Evolutionary conservation across 129 eudicot species (phyloP).

Genomic region (Pulicaria dysenterica): DNA sequence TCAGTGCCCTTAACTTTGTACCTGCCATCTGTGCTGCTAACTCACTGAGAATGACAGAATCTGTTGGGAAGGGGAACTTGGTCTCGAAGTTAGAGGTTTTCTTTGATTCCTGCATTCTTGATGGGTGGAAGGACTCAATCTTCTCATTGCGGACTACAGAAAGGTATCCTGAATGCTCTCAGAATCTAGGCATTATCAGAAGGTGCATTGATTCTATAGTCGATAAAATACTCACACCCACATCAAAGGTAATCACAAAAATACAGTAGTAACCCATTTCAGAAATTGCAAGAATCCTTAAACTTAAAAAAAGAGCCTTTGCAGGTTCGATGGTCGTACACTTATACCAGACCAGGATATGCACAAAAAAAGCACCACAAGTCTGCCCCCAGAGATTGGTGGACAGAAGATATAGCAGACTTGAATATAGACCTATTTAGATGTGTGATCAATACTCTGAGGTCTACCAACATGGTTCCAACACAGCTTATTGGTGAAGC

Average conservation of each 20-base stretch:
- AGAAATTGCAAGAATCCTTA: not conserved
- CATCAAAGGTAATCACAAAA: constrained; percentile 52
- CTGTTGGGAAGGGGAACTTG: constrained; percentile 61
- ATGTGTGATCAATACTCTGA: constrained; percentile 56
- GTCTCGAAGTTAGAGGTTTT: constrained; percentile 61
- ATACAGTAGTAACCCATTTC: not conserved
- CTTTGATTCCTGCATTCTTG: constrained; percentile 68
- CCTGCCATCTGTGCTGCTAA: constrained; percentile 77
- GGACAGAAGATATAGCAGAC: constrained; percentile 87
- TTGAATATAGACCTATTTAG: constrained; percentile 72
- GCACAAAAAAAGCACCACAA: constrained; percentile 48
- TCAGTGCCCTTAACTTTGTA: constrained; percentile 77
- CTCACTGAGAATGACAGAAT: constrained; percentile 71
- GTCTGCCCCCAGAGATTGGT: constrained; percentile 83
- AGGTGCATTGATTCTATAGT: constrained; percentile 77
- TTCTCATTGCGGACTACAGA: constrained; percentile 56
- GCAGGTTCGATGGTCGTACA: constrained; percentile 87
- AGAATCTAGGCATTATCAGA: constrained; percentile 77
- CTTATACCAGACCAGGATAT: constrained; percentile 84
- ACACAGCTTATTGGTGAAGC: constrained; percentile 90
- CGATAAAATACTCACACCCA: constrained; percentile 69
- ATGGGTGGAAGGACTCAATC: constrained; percentile 80
- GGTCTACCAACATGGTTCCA: constrained; percentile 59
- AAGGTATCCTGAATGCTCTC: constrained; percentile 60
- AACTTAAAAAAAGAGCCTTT: constrained; percentile 20